Evolutionary conservation across 1,284 basidiomycete genomes (phyloP).

Genomic region (Hortiboletus rubellus): DNA sequence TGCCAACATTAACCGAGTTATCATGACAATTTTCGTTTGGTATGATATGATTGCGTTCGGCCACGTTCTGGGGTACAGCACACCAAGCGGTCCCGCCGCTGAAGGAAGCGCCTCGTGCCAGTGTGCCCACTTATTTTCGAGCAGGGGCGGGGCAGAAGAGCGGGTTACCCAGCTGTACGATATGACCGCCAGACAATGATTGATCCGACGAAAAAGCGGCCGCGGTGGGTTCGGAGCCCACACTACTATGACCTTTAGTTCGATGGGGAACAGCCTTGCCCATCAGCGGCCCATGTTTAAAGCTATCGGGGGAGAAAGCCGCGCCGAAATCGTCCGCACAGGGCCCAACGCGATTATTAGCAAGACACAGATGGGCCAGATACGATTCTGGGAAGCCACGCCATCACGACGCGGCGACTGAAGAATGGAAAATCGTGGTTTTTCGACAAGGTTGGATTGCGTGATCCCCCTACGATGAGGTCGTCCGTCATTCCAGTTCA

Average conservation of each 20-base stretch:
- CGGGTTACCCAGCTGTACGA: not conserved
- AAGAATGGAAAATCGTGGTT: slow-evolving; percentile 13
- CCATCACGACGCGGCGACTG: slow-evolving; percentile 8
- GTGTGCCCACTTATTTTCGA: not conserved
- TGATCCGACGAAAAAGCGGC: slow-evolving; percentile 10
- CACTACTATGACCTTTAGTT: not conserved
- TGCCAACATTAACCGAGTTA: not conserved
- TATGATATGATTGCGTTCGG: not conserved
- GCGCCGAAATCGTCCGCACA: slow-evolving; percentile 20
- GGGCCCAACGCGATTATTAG: slow-evolving; percentile 21
- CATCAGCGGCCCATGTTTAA: not conserved
- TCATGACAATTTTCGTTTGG: slow-evolving; percentile 8
- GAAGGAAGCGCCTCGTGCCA: slow-evolving; percentile 1
- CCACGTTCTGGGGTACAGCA: slow-evolving; percentile 33
- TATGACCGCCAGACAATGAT: not conserved
- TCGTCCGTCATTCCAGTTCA: not conserved
- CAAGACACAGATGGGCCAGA: slow-evolving; percentile 15
- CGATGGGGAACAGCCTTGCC: not conserved
- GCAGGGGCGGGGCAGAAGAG: not conserved
- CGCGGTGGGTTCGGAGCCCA: slow-evolving; percentile 1
- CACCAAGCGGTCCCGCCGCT: slow-evolving; percentile 23
- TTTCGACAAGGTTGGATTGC: slow-evolving; percentile 15
- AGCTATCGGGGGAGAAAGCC: slow-evolving; percentile 8
- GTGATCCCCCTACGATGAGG: slow-evolving; percentile 6
- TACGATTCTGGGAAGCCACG: slow-evolving; percentile 1